Percentiles rank a stretch among this genome's conserved stretches.
These are phyloP conservation scores for Hypomontagnella monticulosa DNA, from an alignment of 495 filamentous ascomycete genomes.

Conservation along the genomic window DNA sequence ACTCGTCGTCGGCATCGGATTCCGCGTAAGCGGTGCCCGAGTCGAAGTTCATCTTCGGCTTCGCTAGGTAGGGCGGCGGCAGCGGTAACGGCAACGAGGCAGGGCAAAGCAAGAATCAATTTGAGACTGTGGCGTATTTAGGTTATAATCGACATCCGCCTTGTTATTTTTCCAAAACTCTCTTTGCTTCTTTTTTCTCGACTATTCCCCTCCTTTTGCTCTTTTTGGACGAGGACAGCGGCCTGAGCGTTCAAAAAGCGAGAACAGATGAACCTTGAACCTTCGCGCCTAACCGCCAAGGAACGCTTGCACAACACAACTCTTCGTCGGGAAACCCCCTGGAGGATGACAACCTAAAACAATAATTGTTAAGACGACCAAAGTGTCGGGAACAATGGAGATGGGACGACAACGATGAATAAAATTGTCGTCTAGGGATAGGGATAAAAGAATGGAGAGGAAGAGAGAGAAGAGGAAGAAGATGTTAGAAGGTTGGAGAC, in stretches of 20 bases:
- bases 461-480: neutral
- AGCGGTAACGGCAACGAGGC: neutral
- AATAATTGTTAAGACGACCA: slow-evolving; percentile 9
- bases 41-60: slow-evolving; percentile 63
- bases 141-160: slow-evolving; percentile 16
- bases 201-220: slow-evolving; percentile 3
- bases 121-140: slow-evolving; percentile 34
- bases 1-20: slow-evolving; percentile 94
- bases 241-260: slow-evolving; percentile 6
- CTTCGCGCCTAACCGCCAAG: slow-evolving; percentile 14
- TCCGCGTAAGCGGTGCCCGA: slow-evolving; percentile 76
- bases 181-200: slow-evolving; percentile 20
- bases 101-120: slow-evolving; percentile 18
- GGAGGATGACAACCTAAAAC: slow-evolving; percentile 5
- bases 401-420: neutral
- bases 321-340: slow-evolving; percentile 25
- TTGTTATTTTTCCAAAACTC: slow-evolving; percentile 15
- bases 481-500: too few relatives aligned
- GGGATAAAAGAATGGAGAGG: too few relatives aligned
- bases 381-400: neutral
- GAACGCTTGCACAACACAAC: slow-evolving; percentile 5
- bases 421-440: too few relatives aligned
- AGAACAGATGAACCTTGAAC: neutral
- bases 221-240: neutral
- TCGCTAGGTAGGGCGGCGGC: too few relatives aligned